Evolutionary conservation across 2,329 filamentous ascomycete species (phyloP).

Genomic region (Fusarium xyrophilum): DNA sequence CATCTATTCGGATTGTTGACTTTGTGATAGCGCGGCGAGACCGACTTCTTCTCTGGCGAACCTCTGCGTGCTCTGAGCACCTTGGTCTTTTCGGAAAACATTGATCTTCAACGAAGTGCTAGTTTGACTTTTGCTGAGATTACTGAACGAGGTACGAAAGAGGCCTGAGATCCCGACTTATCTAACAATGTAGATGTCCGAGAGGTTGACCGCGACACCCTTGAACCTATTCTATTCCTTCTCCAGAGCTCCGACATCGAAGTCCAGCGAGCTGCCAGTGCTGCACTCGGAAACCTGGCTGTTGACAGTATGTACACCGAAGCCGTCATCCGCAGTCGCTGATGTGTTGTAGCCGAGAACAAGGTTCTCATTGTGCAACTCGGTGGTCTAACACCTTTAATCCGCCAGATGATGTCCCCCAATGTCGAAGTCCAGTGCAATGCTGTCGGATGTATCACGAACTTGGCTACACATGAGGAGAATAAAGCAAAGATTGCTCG

Average conservation of each 20-base stretch:
- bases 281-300: slow-evolving; percentile 91
- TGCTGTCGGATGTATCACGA: slow-evolving; percentile 98
- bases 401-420: slow-evolving; percentile 96
- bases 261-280: slow-evolving; percentile 94
- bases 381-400: slow-evolving; percentile 87
- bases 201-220: slow-evolving; percentile 91
- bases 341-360: slow-evolving; percentile 78
- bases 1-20: slow-evolving; percentile 31
- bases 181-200: slow-evolving; percentile 75
- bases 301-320: slow-evolving; percentile 79
- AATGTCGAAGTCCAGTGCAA: slow-evolving; percentile 99
- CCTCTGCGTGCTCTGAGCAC: slow-evolving; percentile 93
- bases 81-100: slow-evolving; percentile 97
- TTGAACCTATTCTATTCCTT: slow-evolving; percentile 94
- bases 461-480: slow-evolving; percentile 96
- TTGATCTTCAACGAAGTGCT: slow-evolving; percentile 95
- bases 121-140: slow-evolving; percentile 99
- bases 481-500: slow-evolving; percentile 99
- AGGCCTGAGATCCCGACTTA: background rate
- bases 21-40: slow-evolving; percentile 79
- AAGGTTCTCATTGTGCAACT: slow-evolving; percentile 96
- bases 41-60: slow-evolving; percentile 97
- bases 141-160: slow-evolving; percentile 84
- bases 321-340: slow-evolving; percentile 43
- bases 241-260: slow-evolving; percentile 96